Base-by-base conservation (phyloP, 1,284 basidiomycete genomes). In the Apiotrichum siamense region DNA sequence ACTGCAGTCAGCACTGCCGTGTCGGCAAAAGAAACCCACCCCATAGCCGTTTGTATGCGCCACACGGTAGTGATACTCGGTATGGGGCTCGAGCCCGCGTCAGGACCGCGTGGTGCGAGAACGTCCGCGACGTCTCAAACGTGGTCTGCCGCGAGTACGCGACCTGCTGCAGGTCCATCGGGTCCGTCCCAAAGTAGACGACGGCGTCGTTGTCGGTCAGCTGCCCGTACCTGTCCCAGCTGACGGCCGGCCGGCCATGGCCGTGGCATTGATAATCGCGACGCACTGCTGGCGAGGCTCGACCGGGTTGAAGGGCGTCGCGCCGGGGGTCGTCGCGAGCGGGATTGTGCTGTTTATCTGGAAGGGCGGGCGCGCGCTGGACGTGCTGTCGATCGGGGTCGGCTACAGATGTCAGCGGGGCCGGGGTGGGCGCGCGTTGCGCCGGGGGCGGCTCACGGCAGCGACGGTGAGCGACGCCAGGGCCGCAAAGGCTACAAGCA, bases 211-310 rank as follows among this genome's bases (percentile, higher is more conserved):
- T 45, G 46, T 47, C 55, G 36, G 24, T 25, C 18, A 63, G 54
- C 41, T 27, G 29, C 4, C 35, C 27, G 47, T 63, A 63, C 33
- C 59, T 63, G 59, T 63, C 59, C 61, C 61, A 63, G 13, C 53
- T 56, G 7, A 63, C 47, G 18, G n/a, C n/a, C n/a, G n/a, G n/a
- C n/a, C n/a, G n/a, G 43, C 29, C 54, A 63, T 63, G 18, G 55
- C 31, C 17, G 48, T 55, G 6, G 59, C 38, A 26, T 61, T 49
- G 26, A 55, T 35, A 27, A 50, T 56, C 11, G 61, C 59, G 2
- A 63, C 25, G 7, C 61, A 57, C 54, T 63, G 61, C 49, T 63
- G 61, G 11, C 61, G 57, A 3, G 61, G 61, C 51, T 63, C 61
- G 32, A 40, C 18, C 18, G 17, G 21, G 54, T 63, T 63, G 44